Evolutionary conservation across 495 filamentous ascomycete genomes (phyloP).

Genomic region (Chaetomium fimeti): DNA sequence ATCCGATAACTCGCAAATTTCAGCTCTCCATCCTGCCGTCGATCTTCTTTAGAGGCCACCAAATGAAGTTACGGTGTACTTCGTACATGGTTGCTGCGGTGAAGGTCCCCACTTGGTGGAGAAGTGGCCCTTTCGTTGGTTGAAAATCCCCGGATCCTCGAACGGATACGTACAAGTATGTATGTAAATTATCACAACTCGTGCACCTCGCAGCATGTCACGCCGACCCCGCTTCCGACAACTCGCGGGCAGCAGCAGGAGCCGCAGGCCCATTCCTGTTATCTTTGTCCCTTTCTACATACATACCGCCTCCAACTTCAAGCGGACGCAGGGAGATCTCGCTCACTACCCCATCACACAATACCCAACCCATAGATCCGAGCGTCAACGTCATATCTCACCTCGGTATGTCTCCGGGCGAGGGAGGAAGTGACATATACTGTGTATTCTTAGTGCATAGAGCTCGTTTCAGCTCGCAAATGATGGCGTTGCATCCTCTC

Average conservation of each 20-base stretch:
- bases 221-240: constrained; percentile 6
- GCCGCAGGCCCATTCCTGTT: constrained; percentile 6
- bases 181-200: constrained; percentile 5
- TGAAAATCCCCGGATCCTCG: neutral
- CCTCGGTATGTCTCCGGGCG: neutral
- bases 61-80: neutral
- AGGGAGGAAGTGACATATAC: neutral
- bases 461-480: constrained; percentile 1
- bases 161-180: neutral
- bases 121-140: neutral
- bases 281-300: constrained; percentile 2
- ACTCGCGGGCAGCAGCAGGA: neutral
- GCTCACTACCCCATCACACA: neutral
- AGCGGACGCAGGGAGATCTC: neutral
- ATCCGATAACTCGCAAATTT: neutral
- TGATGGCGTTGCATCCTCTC: constrained; percentile 1
- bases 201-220: constrained; percentile 11
- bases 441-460: neutral
- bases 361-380: neutral
- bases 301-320: neutral
- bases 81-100: neutral
- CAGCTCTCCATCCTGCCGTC: neutral
- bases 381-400: neutral
- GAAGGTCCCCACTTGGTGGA: neutral
- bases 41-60: neutral